Base-by-base conservation (phyloP, 768 basidiomycete genomes). In the Kwoniella mangroviensis region DNA sequence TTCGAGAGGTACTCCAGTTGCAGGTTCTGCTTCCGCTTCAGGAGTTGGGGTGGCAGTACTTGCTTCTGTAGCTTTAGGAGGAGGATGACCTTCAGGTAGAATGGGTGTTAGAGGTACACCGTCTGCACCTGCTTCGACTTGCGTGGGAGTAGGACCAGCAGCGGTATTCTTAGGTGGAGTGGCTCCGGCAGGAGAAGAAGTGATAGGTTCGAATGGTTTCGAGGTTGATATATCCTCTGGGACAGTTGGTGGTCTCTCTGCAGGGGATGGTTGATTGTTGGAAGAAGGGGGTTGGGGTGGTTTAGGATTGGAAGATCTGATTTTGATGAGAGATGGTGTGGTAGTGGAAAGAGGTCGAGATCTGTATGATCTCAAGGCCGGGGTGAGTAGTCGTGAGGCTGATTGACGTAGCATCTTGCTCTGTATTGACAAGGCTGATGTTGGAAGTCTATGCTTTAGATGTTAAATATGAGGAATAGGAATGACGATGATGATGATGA, bases 231-330 rank as follows among this genome's bases (percentile, higher is more conserved):
- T 65, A 28, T 70, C 60, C 11, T 70, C 65, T 17, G 79, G 79
- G 5, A 73, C 69, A 26, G 70, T 56, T 17, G 81, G 77, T 15
- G 81, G 80, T 66, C 75, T 26, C 67, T 82, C 79, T 13, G 79
- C 78, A 2, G 79, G 79, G 13, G 78, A 78, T 49, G 80, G 77
- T 6, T 65, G 34, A 5, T 63, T 22, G 22, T 22, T 13, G n/a
- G 57, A 19, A n/a, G 34, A 17, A 54, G 57, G 22, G 13, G 43
- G 67, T 24, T 51, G 28, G 22, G 26, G 41, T 24, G 49, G 63
- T 21, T 28, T 55, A 34, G 55, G 70, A 52, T 64, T 67, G 42
- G 61, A 70, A 58, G 74, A 70, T 65, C 72, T 60, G 51, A 75
- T 70, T 64, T 73, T 78, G 55, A 72, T 69, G 34, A 62, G n/a